Evolutionary conservation across 306 rosid genomes (phyloP).

Genomic region (Quercus bicolor): DNA sequence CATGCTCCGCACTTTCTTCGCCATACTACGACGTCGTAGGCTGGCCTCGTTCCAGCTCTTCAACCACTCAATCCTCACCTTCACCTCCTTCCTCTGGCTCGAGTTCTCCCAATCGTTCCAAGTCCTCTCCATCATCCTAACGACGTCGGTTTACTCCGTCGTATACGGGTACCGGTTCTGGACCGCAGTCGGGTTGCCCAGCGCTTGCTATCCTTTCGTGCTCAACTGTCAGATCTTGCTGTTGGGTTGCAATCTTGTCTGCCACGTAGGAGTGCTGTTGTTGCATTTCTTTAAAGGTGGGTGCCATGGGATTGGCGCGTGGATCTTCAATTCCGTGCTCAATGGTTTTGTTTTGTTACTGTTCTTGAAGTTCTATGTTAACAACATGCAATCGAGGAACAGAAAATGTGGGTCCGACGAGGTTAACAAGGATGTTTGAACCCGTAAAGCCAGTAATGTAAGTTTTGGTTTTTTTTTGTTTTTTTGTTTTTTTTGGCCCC

Average conservation of each 20-base stretch:
- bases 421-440: neutral
- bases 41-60: slow-evolving; percentile 54
- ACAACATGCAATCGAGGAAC: slow-evolving; percentile 37
- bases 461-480: too few species aligned
- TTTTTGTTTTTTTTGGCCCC: too few species aligned
- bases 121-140: slow-evolving; percentile 68
- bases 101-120: slow-evolving; percentile 89
- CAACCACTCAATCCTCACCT: slow-evolving; percentile 64
- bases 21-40: slow-evolving; percentile 50
- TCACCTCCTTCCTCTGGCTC: slow-evolving; percentile 67
- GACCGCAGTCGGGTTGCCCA: slow-evolving; percentile 54
- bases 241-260: slow-evolving; percentile 59
- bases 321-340: slow-evolving; percentile 65
- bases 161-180: slow-evolving; percentile 72
- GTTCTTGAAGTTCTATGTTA: slow-evolving; percentile 59
- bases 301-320: slow-evolving; percentile 86
- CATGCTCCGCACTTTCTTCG: slow-evolving; percentile 60
- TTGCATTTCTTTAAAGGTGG: slow-evolving; percentile 67
- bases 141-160: slow-evolving; percentile 52
- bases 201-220: slow-evolving; percentile 59
- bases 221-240: slow-evolving; percentile 56
- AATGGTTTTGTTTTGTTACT: slow-evolving; percentile 53
- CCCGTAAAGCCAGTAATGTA: too few species aligned
- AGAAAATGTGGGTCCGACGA: neutral
- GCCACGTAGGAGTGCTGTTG: slow-evolving; percentile 68